phyloP scores from a whole-genome alignment of 2,329 filamentous ascomycete genomes.

The Fusarium mundagurra region DNA sequence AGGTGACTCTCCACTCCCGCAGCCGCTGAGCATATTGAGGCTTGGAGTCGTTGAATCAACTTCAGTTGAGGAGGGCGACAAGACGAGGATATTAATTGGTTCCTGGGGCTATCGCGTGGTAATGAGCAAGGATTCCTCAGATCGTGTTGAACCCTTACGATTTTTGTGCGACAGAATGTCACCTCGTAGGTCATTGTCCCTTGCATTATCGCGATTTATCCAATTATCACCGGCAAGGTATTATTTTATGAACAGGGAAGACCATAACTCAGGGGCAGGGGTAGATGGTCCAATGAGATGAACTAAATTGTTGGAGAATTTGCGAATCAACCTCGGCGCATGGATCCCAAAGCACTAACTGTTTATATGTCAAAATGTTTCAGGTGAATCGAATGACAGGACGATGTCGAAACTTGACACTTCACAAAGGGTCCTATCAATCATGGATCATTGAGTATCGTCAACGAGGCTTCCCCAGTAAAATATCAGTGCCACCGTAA shows the following conservation, averaged over 20 bases:
- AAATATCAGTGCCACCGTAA: neutral
- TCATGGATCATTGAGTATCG: neutral
- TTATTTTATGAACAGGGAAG: conserved; percentile 2
- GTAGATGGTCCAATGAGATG: neutral
- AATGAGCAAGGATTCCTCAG: conserved; percentile 8
- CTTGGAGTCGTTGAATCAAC: conserved; percentile 13
- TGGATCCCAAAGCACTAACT: conserved; percentile 11
- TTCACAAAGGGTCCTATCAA: conserved; percentile 1
- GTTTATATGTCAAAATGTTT: neutral
- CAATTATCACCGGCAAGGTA: neutral
- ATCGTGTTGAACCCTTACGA: neutral
- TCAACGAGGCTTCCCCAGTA: neutral
- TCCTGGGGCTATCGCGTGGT: neutral
- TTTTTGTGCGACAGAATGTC: neutral
- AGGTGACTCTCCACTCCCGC: neutral
- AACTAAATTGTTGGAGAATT: neutral
- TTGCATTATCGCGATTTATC: conserved; percentile 1
- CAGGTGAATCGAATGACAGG: neutral
- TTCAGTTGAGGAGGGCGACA: conserved; percentile 16
- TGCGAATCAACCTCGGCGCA: neutral
- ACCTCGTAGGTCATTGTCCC: neutral
- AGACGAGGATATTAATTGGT: neutral
- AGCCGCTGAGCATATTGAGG: neutral
- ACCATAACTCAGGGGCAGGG: neutral
- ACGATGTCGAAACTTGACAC: conserved; percentile 18